phyloP scores from a whole-genome alignment of 129 eudicot genomes.

The Flaveria bidentis region DNA sequence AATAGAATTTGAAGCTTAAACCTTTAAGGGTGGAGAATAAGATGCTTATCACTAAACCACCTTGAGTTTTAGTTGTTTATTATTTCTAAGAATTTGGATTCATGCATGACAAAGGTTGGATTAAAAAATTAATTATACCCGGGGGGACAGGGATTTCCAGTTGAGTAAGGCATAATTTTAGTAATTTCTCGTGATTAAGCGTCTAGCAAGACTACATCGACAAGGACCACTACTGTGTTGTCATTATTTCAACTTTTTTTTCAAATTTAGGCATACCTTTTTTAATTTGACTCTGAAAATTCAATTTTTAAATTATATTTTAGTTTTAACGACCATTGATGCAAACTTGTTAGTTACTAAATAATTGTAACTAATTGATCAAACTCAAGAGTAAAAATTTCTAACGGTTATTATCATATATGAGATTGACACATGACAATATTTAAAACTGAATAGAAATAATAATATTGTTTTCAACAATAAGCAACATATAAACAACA shows the following conservation, averaged over 20 bases:
- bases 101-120: constrained; percentile 6
- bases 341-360: not conserved
- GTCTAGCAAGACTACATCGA: constrained; percentile 27
- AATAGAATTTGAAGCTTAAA: too few relatives aligned
- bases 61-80: not conserved
- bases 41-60: too few relatives aligned
- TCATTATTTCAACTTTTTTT: constrained; percentile 24
- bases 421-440: too few relatives aligned
- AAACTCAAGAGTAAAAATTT: not conserved
- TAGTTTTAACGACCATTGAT: not conserved
- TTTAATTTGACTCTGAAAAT: constrained; percentile 21
- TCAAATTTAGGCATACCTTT: not conserved
- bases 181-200: constrained; percentile 32
- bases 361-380: not conserved
- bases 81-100: not conserved
- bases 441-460: too few relatives aligned
- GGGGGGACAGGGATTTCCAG: constrained; percentile 5
- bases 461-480: too few relatives aligned
- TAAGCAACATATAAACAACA: too few relatives aligned
- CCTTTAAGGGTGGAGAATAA: too few relatives aligned
- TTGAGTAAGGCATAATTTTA: constrained; percentile 24
- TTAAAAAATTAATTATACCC: not conserved
- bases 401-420: not conserved
- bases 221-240: constrained; percentile 13
- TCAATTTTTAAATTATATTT: not conserved